These are phyloP conservation scores for Cornus controversa DNA, from an alignment of 148 eudicot genomes.

Conservation along the genomic window DNA sequence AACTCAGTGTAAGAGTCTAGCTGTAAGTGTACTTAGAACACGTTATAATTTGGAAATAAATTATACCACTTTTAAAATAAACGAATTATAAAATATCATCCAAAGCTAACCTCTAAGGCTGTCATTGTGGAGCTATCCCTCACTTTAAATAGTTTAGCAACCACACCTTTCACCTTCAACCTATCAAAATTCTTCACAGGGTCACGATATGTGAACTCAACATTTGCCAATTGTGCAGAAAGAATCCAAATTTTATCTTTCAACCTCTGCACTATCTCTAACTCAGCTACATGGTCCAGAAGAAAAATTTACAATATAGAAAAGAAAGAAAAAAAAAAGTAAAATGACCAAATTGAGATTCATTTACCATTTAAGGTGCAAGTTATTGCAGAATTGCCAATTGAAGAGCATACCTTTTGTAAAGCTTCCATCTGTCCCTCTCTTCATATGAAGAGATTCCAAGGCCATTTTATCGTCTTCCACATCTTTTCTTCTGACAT, in stretches of 20 bases:
- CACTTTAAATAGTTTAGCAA: conserved; percentile 93
- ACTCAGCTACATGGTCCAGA: conserved; percentile 73
- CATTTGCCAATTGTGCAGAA: conserved; percentile 66
- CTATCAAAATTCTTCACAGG: conserved; percentile 78
- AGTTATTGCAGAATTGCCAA: background rate
- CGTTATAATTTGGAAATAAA: conserved; percentile 3
- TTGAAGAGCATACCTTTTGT: conserved; percentile 53
- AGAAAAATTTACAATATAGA: background rate
- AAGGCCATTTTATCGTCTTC: conserved; percentile 57
- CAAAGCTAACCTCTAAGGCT: conserved; percentile 79
- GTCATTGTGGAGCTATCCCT: conserved; percentile 87
- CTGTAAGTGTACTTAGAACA: background rate
- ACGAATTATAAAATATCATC: background rate
- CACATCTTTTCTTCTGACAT: conserved; percentile 57
- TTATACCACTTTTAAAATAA: background rate
- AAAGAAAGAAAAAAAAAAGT: background rate
- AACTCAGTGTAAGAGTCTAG: background rate
- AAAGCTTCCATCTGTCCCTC: conserved; percentile 73
- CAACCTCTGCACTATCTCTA: conserved; percentile 67
- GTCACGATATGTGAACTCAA: conserved; percentile 78
- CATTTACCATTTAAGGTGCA: background rate
- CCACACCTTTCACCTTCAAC: conserved; percentile 91
- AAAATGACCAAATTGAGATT: background rate
- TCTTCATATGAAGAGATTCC: conserved; percentile 72
- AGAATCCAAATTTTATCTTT: conserved; percentile 69